Evolutionary conservation across 768 basidiomycete genomes (phyloP), one percentile per base, ranked within the genome.

Genomic region (Collybia sp.): DNA sequence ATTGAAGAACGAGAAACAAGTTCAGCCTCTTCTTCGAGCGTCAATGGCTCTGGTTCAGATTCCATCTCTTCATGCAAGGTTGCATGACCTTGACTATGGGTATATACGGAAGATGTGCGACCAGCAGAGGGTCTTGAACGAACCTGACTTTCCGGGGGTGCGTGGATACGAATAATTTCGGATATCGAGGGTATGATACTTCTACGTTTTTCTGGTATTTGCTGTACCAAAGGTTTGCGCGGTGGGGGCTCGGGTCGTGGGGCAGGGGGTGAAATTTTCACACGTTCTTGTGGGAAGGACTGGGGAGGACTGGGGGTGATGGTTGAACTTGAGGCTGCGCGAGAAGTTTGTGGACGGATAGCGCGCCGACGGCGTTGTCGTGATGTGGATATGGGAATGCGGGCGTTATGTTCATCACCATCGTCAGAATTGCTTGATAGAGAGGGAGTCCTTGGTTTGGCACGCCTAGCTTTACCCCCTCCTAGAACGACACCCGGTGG

Each of bases 131-230:
- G 71, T 33, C 73, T 70, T n/a, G 73, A 65, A 34, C 76, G 74
- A 20, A 61, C 62, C 54, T 78, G 80, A 42, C 68, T 66, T 53
- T 76, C 69, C 16, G 68, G 71, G n/a, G 87, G 86, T 2, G 83
- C 82, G 66, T 92, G 82, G 19, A 77, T 77, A 20, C 85, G 82
- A 49, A 93, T 93, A 49, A 93, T 93, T 46, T 93, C 90, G 34
- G 85, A 86, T 59, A 93, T 93, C 12, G 88, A 88, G 40, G 91
- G 90, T 6, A 82, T 78, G 42, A 84, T 59, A 15, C 68, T 69
- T 61, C 79, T 79, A 58, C 54, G 64, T 41, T 56, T 63, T 50
- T 68, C 49, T n/a, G 45, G 36, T 11, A 51, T 35, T 15, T 48
- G 43, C 37, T 57, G 39, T 12, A 53, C 47, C 19, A 48, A 30